These are phyloP conservation scores for Penicillium polonicum DNA, from an alignment of 2,329 filamentous ascomycete genomes.

Conservation along the genomic window DNA sequence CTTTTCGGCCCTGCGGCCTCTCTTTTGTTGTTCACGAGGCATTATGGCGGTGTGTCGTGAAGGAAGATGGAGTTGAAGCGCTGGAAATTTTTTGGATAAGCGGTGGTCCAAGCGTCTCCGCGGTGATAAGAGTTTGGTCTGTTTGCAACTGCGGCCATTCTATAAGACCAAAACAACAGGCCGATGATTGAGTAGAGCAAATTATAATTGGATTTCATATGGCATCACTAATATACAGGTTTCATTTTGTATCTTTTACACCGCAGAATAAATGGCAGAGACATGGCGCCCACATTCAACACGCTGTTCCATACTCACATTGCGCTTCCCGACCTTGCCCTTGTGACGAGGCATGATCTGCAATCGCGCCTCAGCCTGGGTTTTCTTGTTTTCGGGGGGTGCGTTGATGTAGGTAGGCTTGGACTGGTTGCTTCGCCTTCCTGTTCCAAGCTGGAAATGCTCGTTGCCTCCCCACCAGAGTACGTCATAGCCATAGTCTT, in stretches of 20 bases:
- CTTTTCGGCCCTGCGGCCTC: slow-evolving; percentile 46
- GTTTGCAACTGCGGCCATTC: slow-evolving; percentile 30
- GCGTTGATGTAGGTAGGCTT: slow-evolving; percentile 76
- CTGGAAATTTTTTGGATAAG: slow-evolving; percentile 39
- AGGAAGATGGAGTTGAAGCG: slow-evolving; percentile 7
- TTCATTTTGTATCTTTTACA: slow-evolving; percentile 34
- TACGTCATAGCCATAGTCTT: slow-evolving; percentile 85
- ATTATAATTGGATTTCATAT: slow-evolving; percentile 12
- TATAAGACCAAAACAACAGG: background rate
- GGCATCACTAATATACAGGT: slow-evolving; percentile 20
- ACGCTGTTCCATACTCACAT: slow-evolving; percentile 76
- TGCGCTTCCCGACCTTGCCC: slow-evolving; percentile 67
- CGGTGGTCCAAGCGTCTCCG: slow-evolving; percentile 37
- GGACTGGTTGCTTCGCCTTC: slow-evolving; percentile 77
- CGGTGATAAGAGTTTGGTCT: slow-evolving; percentile 25
- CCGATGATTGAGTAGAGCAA: background rate
- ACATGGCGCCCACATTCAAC: slow-evolving; percentile 82
- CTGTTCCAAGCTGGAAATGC: slow-evolving; percentile 87
- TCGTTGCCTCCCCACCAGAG: slow-evolving; percentile 96
- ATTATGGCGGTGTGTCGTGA: slow-evolving; percentile 29
- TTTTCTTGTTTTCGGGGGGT: slow-evolving; percentile 62
- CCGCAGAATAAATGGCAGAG: slow-evolving; percentile 76
- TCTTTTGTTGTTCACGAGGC: slow-evolving; percentile 50
- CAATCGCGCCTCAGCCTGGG: slow-evolving; percentile 67
- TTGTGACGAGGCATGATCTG: slow-evolving; percentile 76